Conservation (phyloP, 371 early-diverging fungal species). For the Mortierella sp. region DNA sequence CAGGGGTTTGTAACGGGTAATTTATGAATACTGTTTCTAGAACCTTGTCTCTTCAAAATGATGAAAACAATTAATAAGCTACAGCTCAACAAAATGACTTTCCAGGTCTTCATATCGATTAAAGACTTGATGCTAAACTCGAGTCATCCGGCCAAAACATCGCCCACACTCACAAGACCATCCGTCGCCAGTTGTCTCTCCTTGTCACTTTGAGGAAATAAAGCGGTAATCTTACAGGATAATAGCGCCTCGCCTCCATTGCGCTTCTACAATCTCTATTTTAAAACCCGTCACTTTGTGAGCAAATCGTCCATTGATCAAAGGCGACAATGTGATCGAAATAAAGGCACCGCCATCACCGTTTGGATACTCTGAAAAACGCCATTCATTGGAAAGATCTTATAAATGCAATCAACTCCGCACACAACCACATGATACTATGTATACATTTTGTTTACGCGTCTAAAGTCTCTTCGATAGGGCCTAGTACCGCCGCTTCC, state of each 20-base stretch:
- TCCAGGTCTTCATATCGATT: no score
- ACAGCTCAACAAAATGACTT: background rate
- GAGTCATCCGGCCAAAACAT: background rate
- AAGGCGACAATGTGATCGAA: background rate
- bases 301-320: background rate
- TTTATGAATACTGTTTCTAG: no score
- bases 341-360: no score
- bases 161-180: background rate
- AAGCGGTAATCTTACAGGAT: background rate
- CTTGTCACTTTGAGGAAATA: constrained; percentile 1
- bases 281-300: background rate
- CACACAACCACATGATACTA: no score
- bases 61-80: background rate
- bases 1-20: background rate
- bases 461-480: no score
- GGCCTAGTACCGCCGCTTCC: no score
- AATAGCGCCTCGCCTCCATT: background rate
- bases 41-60: background rate
- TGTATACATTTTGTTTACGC: no score
- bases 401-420: no score
- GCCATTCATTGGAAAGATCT: no score
- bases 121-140: no score
- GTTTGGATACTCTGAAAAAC: no score
- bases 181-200: background rate
- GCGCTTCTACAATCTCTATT: background rate